Evolutionary conservation across 1,284 basidiomycete genomes (phyloP).

Genomic region (Austropuccinia psidii): DNA sequence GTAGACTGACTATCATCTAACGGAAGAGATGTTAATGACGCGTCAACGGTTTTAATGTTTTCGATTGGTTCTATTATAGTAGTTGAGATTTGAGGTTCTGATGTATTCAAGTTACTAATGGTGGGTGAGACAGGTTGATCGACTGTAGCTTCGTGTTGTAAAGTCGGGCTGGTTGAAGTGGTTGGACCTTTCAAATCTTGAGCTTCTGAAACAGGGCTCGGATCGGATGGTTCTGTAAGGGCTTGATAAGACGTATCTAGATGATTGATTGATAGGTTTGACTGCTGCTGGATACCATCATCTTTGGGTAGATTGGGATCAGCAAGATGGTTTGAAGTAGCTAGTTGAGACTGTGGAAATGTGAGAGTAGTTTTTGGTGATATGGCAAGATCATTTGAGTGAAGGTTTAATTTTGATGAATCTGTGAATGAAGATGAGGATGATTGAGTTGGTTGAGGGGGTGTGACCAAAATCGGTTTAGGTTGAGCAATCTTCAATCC

Average conservation of each 20-base stretch:
- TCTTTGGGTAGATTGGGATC: background rate
- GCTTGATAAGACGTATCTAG: no score
- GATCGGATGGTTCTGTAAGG: no score
- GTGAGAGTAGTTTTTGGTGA: background rate
- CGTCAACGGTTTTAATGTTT: background rate
- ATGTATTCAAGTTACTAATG: no score
- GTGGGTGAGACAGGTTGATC: no score
- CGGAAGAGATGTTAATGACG: no score
- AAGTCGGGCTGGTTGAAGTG: no score
- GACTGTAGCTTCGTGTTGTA: no score
- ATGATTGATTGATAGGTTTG: background rate
- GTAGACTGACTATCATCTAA: no score
- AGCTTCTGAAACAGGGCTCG: no score
- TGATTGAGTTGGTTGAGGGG: slow-evolving; percentile 4
- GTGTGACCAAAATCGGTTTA: slow-evolving; percentile 15
- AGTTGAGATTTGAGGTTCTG: background rate
- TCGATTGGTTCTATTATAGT: background rate
- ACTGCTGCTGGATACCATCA: background rate
- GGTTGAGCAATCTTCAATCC: slow-evolving; percentile 31
- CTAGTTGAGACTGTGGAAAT: background rate
- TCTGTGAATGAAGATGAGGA: background rate
- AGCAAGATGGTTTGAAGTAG: background rate
- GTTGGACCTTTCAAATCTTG: no score
- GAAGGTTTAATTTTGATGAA: background rate
- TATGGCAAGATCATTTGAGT: background rate